Base-by-base conservation (phyloP, 2,329 filamentous ascomycete species). In the Neonectria magnoliae region DNA sequence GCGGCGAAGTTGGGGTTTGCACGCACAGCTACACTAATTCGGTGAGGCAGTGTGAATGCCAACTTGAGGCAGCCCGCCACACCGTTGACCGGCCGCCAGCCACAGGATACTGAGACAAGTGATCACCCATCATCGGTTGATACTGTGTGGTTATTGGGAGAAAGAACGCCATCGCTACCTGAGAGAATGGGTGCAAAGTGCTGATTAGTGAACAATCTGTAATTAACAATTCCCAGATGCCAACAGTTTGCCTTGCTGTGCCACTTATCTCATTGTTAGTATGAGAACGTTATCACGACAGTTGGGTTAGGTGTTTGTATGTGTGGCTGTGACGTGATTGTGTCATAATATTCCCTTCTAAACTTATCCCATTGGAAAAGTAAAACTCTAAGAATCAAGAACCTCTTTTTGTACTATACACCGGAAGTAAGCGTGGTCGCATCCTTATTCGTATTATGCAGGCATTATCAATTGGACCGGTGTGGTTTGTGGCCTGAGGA, bases 401-500 rank as follows among this genome's bases (percentile, higher is more conserved):
- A 33, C 5, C n/a, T 22, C 36, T 38, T 16, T 33, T 20, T 25
- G 25, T 25, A 25, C 25, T 25, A 6, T 5, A 25, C 25, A 6
- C 25, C 25, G 25, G 25, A 5, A 25, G 29, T 18, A 36, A 33
- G 5, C 18, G 33, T 9, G n/a, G 5, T 14, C 10, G 13, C 29
- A 14, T 51, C 27, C 36, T 5, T 9, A 18, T 14, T 33, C 5
- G 53, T 31, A 47, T n/a, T 44, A 41, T 27, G 29, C 16, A 60
- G 33, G 29, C 42, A 48, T 27, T 42, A 47, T 53, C 44, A 48
- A 22, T 52, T 44, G 27, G 29, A 44, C n/a, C 51, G 18, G 11
- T 45, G 47, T 57, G 45, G 48, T 57, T 64, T 57, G 62, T 64
- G 57, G 62, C 57, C 53, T 61, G 57, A 61, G 62, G 57, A 64